Evolutionary conservation across 1,284 basidiomycete species (phyloP), one percentile per base, ranked within the genome.

Genomic region (Cryptococcus sp.): DNA sequence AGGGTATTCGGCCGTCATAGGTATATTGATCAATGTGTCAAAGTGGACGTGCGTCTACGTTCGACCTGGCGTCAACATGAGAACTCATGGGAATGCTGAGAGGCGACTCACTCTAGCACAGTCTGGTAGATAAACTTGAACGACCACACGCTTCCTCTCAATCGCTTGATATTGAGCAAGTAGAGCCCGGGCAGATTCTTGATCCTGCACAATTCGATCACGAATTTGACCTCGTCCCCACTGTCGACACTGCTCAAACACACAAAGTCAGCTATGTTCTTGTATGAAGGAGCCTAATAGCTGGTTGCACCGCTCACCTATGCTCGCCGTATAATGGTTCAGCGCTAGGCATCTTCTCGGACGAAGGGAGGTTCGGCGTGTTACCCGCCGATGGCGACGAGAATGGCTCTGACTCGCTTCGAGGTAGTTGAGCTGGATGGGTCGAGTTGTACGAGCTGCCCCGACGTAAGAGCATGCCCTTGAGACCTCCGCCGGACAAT

Each of bases 41-140:
- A 47, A 15, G 59, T 57, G 7, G 59, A 49, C 16, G 59, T 61
- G 13, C 59, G 59, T 45, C 59, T 61, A 19, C 20, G 41, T 46
- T 19, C 17, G n/a, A 8, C 41, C n/a, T 25, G 41, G n/a, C 2
- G 23, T 30, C 23, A 52, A 22, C 41, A 45, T 42, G 25, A 30
- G 47, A 35, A 42, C n/a, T 13, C 35, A 52, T 55, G 16, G 16
- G 16, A 13, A 25, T 38, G 10, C 20, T 10, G 5, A 30, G 23
- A 17, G 35, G 13, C 17, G 23, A 87, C 91, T 75, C 77, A 93
- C 91, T 89, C 85, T 82, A 91, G 83, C 70, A 93, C 81, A 55
- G 86, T 88, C 81, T 94, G 90, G 76, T 96, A 95, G 77, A 96
- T 83, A 77, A 90, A 93, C 80, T 93, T 93, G 82, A 93, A 97